Percentiles rank a stretch among this genome's conserved stretches.
phyloP scores from a whole-genome alignment of 2,329 filamentous ascomycete species.

The Gaeumannomyces sp. region DNA sequence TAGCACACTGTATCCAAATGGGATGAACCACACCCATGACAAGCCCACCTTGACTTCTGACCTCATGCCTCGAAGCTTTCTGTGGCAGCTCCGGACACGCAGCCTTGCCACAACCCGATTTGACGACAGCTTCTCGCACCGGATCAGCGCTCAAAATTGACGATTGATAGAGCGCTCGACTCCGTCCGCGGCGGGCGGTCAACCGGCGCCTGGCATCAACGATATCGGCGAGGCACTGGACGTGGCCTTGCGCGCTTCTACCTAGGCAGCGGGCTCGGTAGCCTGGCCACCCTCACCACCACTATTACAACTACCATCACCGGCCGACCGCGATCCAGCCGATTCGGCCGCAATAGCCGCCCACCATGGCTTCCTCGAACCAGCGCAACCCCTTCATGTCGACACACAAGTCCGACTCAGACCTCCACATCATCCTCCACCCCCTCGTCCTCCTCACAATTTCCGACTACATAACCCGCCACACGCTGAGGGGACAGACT shows the following conservation, averaged over 20 bases:
- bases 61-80: not conserved
- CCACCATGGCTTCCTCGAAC: constrained; percentile 13
- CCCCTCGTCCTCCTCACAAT: constrained; percentile 93
- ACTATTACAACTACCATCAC: not conserved
- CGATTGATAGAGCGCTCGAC: not conserved
- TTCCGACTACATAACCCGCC: constrained; percentile 91
- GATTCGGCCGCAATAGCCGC: not conserved
- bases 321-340: no score
- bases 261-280: not conserved
- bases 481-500: constrained; percentile 67
- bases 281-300: not conserved
- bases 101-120: not conserved
- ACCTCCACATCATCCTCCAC: constrained; percentile 77
- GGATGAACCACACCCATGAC: no score
- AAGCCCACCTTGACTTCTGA: no score
- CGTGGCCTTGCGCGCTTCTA: not conserved
- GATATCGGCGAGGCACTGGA: not conserved
- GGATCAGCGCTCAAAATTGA: not conserved
- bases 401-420: constrained; percentile 62
- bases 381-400: constrained; percentile 55
- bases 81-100: not conserved
- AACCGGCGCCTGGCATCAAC: not conserved
- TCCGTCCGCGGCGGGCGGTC: not conserved
- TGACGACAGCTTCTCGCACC: no score
- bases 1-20: no score